Evolutionary conservation across 1,284 basidiomycete genomes (phyloP), one percentile per base, ranked within the genome.

Genomic region (Grifola frondosa): DNA sequence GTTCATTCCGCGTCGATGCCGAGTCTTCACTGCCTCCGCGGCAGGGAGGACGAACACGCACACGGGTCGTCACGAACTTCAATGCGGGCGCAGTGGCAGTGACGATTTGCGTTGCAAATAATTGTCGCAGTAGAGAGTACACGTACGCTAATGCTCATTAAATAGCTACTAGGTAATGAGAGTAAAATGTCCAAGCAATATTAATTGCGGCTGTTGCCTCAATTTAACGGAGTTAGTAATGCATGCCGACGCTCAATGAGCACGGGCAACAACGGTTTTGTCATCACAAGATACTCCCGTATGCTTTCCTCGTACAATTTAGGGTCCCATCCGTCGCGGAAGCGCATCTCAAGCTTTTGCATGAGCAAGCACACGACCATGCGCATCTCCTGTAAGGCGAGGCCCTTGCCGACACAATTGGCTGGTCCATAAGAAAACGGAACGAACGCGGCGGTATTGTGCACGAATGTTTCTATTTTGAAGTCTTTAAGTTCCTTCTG

Each of bases 321-420:
- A 23, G 39, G 5, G 17, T 43, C 29, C 41, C 34, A 37, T 3
- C 41, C 41, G 3, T 37, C 16, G 13, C n/a, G 10, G 21, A 37
- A n/a, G 21, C 31, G 31, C n/a, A 35, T 10, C 12, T 29, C 25
- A 29, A 45, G 29, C 32, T 21, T 21, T 22, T 38, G 37, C 43
- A 40, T 13, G 19, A 45, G 20, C 21, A 33, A 30, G 23, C 25
- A 29, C 12, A 38, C 43, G 24, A 38, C 52, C 34, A 52, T 51
- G 7, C 55, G 46, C 10, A 43, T 37, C 41, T 43, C 41, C 12
- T 29, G 49, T 46, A 56, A 17, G 9, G 64, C 64, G 17, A 65
- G 52, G 37, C 49, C 47, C 44, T 60, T 61, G 0, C 62, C 64
- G 3, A 59, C 59, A 48, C 65, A 66, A 42, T 54, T 61, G 29